Percentiles rank a stretch among this genome's conserved stretches.
phyloP scores from a whole-genome alignment of 2,329 filamentous ascomycete genomes.

The Diaporthe sp. region DNA sequence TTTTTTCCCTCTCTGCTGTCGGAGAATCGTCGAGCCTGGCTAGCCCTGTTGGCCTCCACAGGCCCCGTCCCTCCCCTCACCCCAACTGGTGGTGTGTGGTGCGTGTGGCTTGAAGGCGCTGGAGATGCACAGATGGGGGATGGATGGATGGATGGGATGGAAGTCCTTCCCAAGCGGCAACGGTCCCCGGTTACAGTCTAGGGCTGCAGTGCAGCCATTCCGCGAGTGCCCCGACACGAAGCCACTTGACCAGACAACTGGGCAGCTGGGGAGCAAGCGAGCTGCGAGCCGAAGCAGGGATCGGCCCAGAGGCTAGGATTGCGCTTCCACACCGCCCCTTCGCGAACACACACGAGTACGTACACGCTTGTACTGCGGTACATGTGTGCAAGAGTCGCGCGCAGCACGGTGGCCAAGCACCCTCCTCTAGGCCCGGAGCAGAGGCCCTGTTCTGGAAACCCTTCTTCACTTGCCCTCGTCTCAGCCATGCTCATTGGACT shows the following conservation, averaged over 20 bases:
- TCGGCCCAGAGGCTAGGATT: conserved; percentile 28
- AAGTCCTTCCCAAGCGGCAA: conserved; percentile 36
- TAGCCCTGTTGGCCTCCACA: not conserved
- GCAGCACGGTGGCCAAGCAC: conserved; percentile 32
- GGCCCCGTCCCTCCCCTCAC: not conserved
- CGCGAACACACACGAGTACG: not conserved
- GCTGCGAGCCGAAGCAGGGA: conserved; percentile 33
- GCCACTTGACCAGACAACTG: conserved; percentile 41
- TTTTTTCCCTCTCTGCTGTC: not conserved
- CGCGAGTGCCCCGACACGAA: conserved; percentile 40
- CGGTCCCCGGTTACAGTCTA: conserved; percentile 40
- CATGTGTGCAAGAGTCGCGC: conserved; percentile 30
- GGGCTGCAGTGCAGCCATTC: conserved; percentile 38
- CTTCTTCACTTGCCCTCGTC: conserved; percentile 16
- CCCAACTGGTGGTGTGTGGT: not conserved
- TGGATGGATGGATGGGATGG: conserved; percentile 23
- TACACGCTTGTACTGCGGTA: conserved; percentile 25
- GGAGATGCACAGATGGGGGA: conserved; percentile 28
- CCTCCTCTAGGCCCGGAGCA: conserved; percentile 32
- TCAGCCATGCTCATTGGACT: conserved; percentile 31
- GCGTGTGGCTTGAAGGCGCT: conserved; percentile 25
- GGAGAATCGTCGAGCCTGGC: conserved; percentile 31
- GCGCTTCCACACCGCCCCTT: conserved; percentile 32
- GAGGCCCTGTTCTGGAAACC: conserved; percentile 32
- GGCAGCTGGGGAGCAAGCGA: conserved; percentile 32